Percentiles rank a stretch among this genome's conserved stretches.
Conservation (phyloP, 1,284 basidiomycete species). For the Austroboletus novae-zelandiae region DNA sequence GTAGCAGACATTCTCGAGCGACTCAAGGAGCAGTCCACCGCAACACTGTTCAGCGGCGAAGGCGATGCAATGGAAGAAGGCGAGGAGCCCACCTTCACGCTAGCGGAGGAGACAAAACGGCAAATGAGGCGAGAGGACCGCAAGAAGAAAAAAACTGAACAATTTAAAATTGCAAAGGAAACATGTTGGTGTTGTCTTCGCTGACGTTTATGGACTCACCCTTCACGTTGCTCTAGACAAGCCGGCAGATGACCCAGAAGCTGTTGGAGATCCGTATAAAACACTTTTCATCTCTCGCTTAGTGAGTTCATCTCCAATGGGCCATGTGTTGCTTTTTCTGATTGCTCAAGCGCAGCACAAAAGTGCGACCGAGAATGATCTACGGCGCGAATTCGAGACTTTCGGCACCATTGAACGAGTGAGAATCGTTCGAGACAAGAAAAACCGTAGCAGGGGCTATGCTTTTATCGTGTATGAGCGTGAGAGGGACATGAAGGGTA, state of each 20-base stretch:
- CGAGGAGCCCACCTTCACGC: slow-evolving; percentile 74
- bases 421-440: slow-evolving; percentile 87
- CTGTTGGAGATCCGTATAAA: slow-evolving; percentile 97
- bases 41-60: slow-evolving; percentile 54
- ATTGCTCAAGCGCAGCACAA: slow-evolving; percentile 60
- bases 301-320: slow-evolving; percentile 42
- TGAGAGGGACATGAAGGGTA: slow-evolving; percentile 99
- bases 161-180: slow-evolving; percentile 80
- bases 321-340: slow-evolving; percentile 18
- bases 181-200: slow-evolving; percentile 57
- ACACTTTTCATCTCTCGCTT: slow-evolving; percentile 95
- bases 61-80: slow-evolving; percentile 74
- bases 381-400: slow-evolving; percentile 92
- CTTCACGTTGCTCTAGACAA: slow-evolving; percentile 58
- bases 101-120: slow-evolving; percentile 75
- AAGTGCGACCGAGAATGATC: slow-evolving; percentile 85
- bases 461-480: slow-evolving; percentile 98
- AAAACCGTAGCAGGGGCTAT: slow-evolving; percentile 86
- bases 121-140: slow-evolving; percentile 78
- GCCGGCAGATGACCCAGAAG: slow-evolving; percentile 88
- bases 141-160: slow-evolving; percentile 75
- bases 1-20: slow-evolving; percentile 72
- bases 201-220: slow-evolving; percentile 9
- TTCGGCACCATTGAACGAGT: slow-evolving; percentile 95
- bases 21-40: slow-evolving; percentile 76